Percentiles rank a stretch among this genome's conserved stretches.
Conservation (phyloP, 768 basidiomycete genomes). For the Tricholoma terreum region DNA sequence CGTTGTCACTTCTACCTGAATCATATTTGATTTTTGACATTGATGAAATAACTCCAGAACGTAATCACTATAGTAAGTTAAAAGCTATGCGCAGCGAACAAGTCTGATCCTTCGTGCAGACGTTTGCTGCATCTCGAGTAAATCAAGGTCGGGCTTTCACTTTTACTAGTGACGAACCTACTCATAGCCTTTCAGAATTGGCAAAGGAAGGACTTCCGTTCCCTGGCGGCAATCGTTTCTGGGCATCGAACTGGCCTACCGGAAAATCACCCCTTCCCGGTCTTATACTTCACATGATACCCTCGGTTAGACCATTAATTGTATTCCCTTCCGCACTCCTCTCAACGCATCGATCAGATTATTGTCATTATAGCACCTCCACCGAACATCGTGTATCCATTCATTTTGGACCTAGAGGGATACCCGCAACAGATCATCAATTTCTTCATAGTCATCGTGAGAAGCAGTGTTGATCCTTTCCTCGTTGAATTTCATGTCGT, state of each 20-base stretch:
- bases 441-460: not conserved
- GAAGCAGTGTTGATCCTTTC: not conserved
- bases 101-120: not conserved
- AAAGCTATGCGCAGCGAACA: too few species aligned
- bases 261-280: not conserved
- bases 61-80: not conserved
- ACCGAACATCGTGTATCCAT: not conserved
- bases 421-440: not conserved
- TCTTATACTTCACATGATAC: not conserved
- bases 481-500: too few species aligned
- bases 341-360: not conserved
- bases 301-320: not conserved
- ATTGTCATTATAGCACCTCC: not conserved
- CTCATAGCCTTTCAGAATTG: not conserved
- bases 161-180: not conserved
- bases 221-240: not conserved
- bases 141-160: not conserved
- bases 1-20: not conserved
- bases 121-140: not conserved
- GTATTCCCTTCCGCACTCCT: not conserved
- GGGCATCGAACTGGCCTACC: not conserved
- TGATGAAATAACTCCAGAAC: not conserved
- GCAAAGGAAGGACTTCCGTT: not conserved
- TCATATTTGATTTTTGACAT: not conserved
- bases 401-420: not conserved